Evolutionary conservation across 164 flowering plant species (phyloP).

Genomic region (Sextonia rubra): DNA sequence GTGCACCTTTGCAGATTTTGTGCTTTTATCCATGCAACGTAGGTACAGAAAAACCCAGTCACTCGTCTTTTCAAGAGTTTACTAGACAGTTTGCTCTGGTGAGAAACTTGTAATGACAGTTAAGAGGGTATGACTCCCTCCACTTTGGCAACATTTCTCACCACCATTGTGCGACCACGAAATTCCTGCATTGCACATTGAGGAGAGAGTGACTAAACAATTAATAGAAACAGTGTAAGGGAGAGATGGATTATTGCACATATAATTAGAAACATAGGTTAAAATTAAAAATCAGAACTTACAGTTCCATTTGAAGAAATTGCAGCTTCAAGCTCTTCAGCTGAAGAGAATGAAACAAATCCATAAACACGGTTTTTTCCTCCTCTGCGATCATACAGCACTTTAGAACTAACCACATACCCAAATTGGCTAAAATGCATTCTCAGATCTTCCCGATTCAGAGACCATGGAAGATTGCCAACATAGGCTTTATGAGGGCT

Average conservation of each 20-base stretch:
- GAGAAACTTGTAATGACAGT: too few relatives aligned
- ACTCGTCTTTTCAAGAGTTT: not conserved
- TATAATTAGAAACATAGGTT: not conserved
- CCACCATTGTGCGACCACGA: constrained; percentile 27
- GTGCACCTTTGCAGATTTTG: too few relatives aligned
- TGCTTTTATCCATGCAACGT: too few relatives aligned
- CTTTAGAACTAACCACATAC: constrained; percentile 34
- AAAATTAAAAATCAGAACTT: not conserved
- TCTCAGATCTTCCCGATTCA: constrained; percentile 33
- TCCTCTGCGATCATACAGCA: constrained; percentile 33
- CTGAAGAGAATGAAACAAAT: constrained; percentile 39
- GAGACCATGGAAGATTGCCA: constrained; percentile 43
- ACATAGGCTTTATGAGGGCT: constrained; percentile 40
- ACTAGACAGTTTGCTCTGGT: not conserved
- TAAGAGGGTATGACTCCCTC: constrained; percentile 4
- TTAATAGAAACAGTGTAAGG: not conserved
- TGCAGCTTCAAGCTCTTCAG: constrained; percentile 34
- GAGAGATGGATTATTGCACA: not conserved
- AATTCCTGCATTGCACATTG: constrained; percentile 21
- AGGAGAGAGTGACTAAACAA: not conserved
- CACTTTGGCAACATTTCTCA: constrained; percentile 22
- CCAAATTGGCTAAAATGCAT: constrained; percentile 41
- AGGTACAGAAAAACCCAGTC: not conserved
- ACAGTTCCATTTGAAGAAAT: constrained; percentile 34
- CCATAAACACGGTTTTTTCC: constrained; percentile 35